Percentiles rank a stretch among this genome's conserved stretches.
Conservation (phyloP, 345 rosid genomes). For the Noccaea caerulescens region DNA sequence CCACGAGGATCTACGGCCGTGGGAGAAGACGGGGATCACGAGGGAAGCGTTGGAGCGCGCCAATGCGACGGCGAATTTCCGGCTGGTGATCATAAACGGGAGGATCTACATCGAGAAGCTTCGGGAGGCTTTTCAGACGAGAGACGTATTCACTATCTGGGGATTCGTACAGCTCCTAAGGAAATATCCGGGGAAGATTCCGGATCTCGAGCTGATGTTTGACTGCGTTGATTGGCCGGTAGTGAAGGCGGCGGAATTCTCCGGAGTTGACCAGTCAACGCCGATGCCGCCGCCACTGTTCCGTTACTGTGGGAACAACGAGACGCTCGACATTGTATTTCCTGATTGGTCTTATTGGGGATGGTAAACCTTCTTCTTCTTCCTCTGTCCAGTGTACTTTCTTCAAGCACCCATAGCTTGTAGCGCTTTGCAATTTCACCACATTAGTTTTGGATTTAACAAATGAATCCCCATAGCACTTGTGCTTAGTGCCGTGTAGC, state of each 20-base stretch:
- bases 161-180: constrained; percentile 83
- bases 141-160: constrained; percentile 89
- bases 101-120: constrained; percentile 62
- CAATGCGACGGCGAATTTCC: constrained; percentile 59
- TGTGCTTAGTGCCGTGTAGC: not conserved
- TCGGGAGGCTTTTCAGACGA: constrained; percentile 60
- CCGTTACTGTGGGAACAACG: constrained; percentile 67
- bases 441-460: not conserved
- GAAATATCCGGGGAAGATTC: constrained; percentile 72
- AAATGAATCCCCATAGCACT: not conserved
- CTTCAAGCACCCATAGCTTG: not conserved
- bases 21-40: constrained; percentile 64
- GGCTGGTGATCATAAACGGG: constrained; percentile 61
- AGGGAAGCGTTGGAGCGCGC: constrained; percentile 69
- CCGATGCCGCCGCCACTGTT: constrained; percentile 75
- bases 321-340: constrained; percentile 64
- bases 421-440: not conserved
- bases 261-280: constrained; percentile 49
- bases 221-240: constrained; percentile 84
- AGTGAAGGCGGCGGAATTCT: constrained; percentile 37
- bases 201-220: constrained; percentile 85
- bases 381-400: not conserved
- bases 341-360: constrained; percentile 99
- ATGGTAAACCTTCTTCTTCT: constrained; percentile 52
- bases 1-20: constrained; percentile 70